A percentile compares a stretch with the other conserved stretches of the same genome.
Evolutionary conservation across 116 monocot genomes (phyloP).

Genomic region (Dioscorea cayenensis): DNA sequence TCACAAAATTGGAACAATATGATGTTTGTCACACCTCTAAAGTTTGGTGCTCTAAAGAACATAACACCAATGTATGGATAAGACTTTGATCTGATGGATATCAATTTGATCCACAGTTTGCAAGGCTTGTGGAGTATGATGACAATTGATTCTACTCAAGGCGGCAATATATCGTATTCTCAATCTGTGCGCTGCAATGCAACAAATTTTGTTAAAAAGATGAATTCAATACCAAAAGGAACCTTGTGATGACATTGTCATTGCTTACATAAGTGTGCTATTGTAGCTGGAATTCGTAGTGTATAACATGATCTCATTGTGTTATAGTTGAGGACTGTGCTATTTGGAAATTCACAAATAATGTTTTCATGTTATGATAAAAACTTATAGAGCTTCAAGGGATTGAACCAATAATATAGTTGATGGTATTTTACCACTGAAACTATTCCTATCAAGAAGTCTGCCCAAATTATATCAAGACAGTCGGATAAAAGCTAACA

Average conservation of each 20-base stretch:
- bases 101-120: constrained; percentile 27
- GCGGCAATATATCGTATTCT: constrained; percentile 33
- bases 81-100: constrained; percentile 27
- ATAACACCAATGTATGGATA: constrained; percentile 64
- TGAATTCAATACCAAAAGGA: not conserved
- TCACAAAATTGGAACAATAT: constrained; percentile 23
- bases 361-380: not conserved
- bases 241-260: not conserved
- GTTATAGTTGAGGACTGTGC: constrained; percentile 51
- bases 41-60: constrained; percentile 64
- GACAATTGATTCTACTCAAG: constrained; percentile 5
- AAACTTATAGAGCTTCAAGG: constrained; percentile 74
- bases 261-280: constrained; percentile 48
- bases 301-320: constrained; percentile 31
- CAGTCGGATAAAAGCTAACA: not conserved
- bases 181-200: constrained; percentile 24
- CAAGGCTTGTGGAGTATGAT: constrained; percentile 48
- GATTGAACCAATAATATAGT: constrained; percentile 53
- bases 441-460: constrained; percentile 71
- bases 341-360: constrained; percentile 15
- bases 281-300: constrained; percentile 12
- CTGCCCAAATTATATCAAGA: constrained; percentile 23
- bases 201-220: not conserved
- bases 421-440: constrained; percentile 65
- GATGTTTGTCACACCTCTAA: constrained; percentile 44